Base-by-base conservation (phyloP, 495 filamentous ascomycete species). In the Talaromyces trachyspermus region DNA sequence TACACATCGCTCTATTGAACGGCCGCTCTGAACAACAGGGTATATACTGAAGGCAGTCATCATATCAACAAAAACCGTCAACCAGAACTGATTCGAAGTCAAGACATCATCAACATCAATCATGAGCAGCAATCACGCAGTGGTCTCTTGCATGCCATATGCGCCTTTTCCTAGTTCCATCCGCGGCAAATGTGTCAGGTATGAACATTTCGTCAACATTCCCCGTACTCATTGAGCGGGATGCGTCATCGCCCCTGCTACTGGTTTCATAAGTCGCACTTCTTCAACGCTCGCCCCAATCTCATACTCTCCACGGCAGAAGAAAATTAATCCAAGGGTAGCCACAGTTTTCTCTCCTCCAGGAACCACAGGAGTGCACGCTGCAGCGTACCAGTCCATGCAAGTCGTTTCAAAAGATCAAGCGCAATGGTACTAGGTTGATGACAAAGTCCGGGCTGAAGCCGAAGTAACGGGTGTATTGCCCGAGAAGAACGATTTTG, bases 301-400 rank as follows among this genome's bases (percentile, higher is more conserved):
- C 60, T 95, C 89, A 58, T 88, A 95, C 48, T 85, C 81, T 5
- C 90, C 90, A 35, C 80, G 72, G 45, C 85, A 86, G 25, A 95
- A 75, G 11, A 81, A 77, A 27, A 83, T 84, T 19, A 89, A 71
- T 0, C 81, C 84, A 35, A 88, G 69, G 7, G 67, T 64, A 6
- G 85, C 67, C 52, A 76, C 70, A 1, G 68, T 70, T 6, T 60
- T 74, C 46, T 73, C 74, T 2, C 77, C 76, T 0, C 78, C 74
- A 5, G 62, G 59, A 1, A 95, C 55, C 4, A 78, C 58, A 2
- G 80, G 78, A 95, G 64, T 1, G 75, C 71, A 48, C 84, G 83
- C 62, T 96, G 90, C 43, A 94, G 60, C 46, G 86, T 79, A 1
- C 90, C 90, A 47, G 86, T 90, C 79, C 87, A 90, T 10, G 84